phyloP scores from a whole-genome alignment of 2,329 filamentous ascomycete species.

The Grosmannia serpens region DNA sequence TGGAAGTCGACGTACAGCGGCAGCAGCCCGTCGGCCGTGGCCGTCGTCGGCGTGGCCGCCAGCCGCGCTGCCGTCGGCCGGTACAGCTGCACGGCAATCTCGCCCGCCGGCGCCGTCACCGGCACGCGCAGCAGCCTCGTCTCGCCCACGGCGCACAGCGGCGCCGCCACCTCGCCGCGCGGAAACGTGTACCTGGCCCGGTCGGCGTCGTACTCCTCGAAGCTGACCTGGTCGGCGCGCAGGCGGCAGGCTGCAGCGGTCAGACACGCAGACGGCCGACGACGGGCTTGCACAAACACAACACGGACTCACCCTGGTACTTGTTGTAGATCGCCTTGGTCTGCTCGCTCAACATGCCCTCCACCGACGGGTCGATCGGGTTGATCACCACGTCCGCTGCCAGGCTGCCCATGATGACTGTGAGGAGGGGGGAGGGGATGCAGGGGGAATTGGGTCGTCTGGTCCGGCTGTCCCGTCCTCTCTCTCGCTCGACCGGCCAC shows the following conservation, averaged over 20 bases:
- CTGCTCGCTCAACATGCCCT: slow-evolving; percentile 2
- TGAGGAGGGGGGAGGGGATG: too few species aligned
- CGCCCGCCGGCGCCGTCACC: background rate
- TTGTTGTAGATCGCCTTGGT: slow-evolving; percentile 8
- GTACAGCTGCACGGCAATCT: slow-evolving; percentile 6
- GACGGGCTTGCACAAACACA: background rate
- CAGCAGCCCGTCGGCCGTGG: background rate
- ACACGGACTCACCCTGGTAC: slow-evolving; percentile 5
- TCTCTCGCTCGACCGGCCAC: too few species aligned
- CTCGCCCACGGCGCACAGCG: background rate
- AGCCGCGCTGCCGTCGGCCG: background rate
- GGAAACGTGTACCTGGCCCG: slow-evolving; percentile 4
- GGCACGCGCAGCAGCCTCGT: background rate
- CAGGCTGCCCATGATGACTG: too few species aligned
- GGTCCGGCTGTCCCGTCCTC: too few species aligned
- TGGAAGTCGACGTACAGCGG: slow-evolving; percentile 9
- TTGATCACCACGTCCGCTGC: background rate
- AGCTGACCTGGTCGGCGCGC: slow-evolving; percentile 8
- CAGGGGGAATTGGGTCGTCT: too few species aligned
- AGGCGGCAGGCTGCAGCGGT: slow-evolving; percentile 2
- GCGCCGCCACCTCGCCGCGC: background rate
- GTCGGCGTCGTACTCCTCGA: slow-evolving; percentile 5
- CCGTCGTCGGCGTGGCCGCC: too few species aligned
- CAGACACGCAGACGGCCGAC: background rate
- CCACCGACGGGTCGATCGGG: slow-evolving; percentile 7